phyloP scores from a whole-genome alignment of 2,329 filamentous ascomycete species.

The Zopfia rhizophila region DNA sequence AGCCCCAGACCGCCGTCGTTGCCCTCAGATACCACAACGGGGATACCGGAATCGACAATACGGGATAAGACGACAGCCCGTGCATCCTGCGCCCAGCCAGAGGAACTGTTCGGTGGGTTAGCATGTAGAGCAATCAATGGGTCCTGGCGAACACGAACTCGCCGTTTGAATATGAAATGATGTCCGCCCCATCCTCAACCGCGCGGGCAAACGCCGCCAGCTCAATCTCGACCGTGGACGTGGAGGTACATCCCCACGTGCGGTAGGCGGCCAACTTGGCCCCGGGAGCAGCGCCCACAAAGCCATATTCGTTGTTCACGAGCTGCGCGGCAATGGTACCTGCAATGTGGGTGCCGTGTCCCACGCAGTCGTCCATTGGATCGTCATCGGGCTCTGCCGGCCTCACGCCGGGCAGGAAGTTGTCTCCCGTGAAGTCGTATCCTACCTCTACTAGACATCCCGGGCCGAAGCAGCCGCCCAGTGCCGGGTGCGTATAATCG shows the following conservation, averaged over 20 bases:
- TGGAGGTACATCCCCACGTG: slow-evolving; percentile 64
- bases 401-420: slow-evolving; percentile 45
- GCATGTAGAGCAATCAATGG: too few relatives aligned
- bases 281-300: slow-evolving; percentile 38
- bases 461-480: slow-evolving; percentile 71
- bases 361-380: slow-evolving; percentile 62
- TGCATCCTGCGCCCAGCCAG: slow-evolving; percentile 49
- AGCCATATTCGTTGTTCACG: slow-evolving; percentile 47
- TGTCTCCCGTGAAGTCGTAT: slow-evolving; percentile 67
- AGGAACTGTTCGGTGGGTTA: too few relatives aligned
- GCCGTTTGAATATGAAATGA: slow-evolving; percentile 53
- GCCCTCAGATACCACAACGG: slow-evolving; percentile 63
- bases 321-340: slow-evolving; percentile 70
- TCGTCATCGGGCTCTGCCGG: slow-evolving; percentile 59
- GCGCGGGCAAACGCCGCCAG: slow-evolving; percentile 70
- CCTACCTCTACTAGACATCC: slow-evolving; percentile 69
- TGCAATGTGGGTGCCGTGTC: slow-evolving; percentile 66
- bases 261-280: slow-evolving; percentile 67
- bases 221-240: slow-evolving; percentile 62
- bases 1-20: slow-evolving; percentile 62
- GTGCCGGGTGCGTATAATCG: slow-evolving; percentile 71
- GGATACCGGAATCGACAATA: slow-evolving; percentile 59
- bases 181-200: slow-evolving; percentile 61
- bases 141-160: too few relatives aligned
- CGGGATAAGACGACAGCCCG: slow-evolving; percentile 54